phyloP scores from a whole-genome alignment of 345 rosid genomes.

The Euphorbia tirucalli region DNA sequence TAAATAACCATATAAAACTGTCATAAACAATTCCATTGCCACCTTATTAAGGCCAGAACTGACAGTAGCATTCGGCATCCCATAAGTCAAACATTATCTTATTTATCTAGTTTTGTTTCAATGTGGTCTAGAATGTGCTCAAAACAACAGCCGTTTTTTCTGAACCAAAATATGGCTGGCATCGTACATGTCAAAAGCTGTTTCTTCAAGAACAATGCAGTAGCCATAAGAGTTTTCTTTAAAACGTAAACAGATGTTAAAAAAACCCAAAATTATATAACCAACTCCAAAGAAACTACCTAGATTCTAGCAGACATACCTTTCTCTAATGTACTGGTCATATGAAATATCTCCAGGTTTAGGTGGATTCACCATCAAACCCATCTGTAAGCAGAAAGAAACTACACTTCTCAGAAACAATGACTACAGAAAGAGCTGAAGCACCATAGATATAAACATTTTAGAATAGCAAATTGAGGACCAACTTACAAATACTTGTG shows the following conservation, averaged over 20 bases:
- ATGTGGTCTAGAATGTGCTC: no score
- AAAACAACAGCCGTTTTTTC: no score
- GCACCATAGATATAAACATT: conserved; percentile 10
- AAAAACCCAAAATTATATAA: background rate
- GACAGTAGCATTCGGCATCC: no score
- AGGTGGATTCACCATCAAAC: conserved; percentile 92
- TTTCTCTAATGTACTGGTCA: conserved; percentile 72
- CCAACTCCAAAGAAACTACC: background rate
- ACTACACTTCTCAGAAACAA: background rate
- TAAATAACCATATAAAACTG: background rate
- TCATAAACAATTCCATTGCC: no score
- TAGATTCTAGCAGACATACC: conserved; percentile 44
- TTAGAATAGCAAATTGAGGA: conserved; percentile 4
- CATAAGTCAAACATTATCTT: no score
- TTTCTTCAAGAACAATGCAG: no score
- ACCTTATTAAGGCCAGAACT: no score
- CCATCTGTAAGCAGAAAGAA: conserved; percentile 60
- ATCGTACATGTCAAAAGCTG: no score
- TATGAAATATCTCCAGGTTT: conserved; percentile 94
- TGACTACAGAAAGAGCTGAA: conserved; percentile 7
- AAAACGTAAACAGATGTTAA: background rate
- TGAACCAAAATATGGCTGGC: no score
- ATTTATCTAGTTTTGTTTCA: no score
- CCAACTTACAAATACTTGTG: conserved; percentile 90
- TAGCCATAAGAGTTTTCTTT: no score